These are phyloP conservation scores for Auricularia heimuer DNA, from an alignment of 768 basidiomycete genomes.

Conservation along the genomic window DNA sequence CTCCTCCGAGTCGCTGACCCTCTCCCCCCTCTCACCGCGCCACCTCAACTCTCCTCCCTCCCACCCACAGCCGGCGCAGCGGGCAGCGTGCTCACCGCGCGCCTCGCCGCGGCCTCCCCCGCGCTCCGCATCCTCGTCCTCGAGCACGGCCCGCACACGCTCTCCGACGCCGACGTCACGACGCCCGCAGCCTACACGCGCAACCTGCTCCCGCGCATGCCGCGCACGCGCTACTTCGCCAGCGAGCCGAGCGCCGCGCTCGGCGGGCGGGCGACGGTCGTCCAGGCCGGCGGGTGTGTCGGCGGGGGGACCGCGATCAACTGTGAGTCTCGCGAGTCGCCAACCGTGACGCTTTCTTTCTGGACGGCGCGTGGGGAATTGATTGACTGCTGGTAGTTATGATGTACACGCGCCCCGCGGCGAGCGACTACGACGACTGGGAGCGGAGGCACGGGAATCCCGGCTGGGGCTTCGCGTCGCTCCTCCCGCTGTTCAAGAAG, in stretches of 20 bases:
- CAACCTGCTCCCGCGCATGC: slow-evolving; percentile 30
- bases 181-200: slow-evolving; percentile 44
- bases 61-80: slow-evolving; percentile 32
- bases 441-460: slow-evolving; percentile 37
- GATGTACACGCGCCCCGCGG: slow-evolving; percentile 48
- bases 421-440: slow-evolving; percentile 63
- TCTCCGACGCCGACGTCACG: slow-evolving; percentile 34
- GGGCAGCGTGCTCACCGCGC: slow-evolving; percentile 49
- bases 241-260: slow-evolving; percentile 32
- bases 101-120: slow-evolving; percentile 45
- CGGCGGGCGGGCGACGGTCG: slow-evolving; percentile 33
- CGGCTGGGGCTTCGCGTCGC: slow-evolving; percentile 49
- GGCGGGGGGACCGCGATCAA: slow-evolving; percentile 59
- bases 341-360: background rate
- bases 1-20: no score
- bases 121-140: slow-evolving; percentile 48
- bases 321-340: slow-evolving; percentile 23
- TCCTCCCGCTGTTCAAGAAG: slow-evolving; percentile 52
- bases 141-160: slow-evolving; percentile 47
- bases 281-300: slow-evolving; percentile 39
- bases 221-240: slow-evolving; percentile 35
- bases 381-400: slow-evolving; percentile 24
- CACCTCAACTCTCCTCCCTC: no score
- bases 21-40: no score
- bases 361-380: background rate